phyloP scores from a whole-genome alignment of 2,329 filamentous ascomycete species.

The Parafenestella ontariensis region DNA sequence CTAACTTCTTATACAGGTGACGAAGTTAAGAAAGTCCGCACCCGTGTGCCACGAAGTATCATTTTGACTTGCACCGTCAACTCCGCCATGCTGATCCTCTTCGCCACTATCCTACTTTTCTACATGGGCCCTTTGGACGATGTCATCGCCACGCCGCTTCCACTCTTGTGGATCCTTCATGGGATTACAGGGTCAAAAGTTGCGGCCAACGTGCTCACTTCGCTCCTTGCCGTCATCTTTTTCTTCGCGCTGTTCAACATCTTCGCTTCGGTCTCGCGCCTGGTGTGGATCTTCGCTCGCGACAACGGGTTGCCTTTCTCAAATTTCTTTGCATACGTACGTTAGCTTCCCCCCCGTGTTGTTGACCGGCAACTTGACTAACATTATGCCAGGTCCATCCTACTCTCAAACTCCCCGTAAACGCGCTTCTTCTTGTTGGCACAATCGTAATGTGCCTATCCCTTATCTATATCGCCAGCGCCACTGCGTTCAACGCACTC shows the following conservation, averaged over 20 bases:
- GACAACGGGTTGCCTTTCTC: slow-evolving; percentile 56
- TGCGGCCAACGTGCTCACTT: slow-evolving; percentile 52
- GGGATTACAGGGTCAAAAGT: slow-evolving; percentile 50
- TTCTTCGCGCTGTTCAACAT: slow-evolving; percentile 52
- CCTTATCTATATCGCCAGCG: slow-evolving; percentile 40
- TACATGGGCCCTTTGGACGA: slow-evolving; percentile 51
- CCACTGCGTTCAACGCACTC: slow-evolving; percentile 46
- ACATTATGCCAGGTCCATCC: slow-evolving; percentile 29
- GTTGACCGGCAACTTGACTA: background rate
- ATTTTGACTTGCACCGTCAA: slow-evolving; percentile 50
- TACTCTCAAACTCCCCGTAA: slow-evolving; percentile 32
- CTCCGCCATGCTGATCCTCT: slow-evolving; percentile 53
- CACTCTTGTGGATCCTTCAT: slow-evolving; percentile 51
- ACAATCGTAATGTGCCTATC: slow-evolving; percentile 41
- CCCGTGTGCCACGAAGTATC: slow-evolving; percentile 50
- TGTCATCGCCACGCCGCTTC: slow-evolving; percentile 22
- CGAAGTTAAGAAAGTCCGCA: slow-evolving; percentile 52
- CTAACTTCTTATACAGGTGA: slow-evolving; percentile 27
- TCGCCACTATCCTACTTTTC: slow-evolving; percentile 54
- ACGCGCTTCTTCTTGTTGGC: slow-evolving; percentile 32
- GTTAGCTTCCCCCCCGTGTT: background rate
- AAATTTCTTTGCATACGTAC: slow-evolving; percentile 39
- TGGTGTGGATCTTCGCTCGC: slow-evolving; percentile 59
- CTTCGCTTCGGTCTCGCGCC: slow-evolving; percentile 56
- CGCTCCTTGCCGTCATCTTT: slow-evolving; percentile 48